A percentile compares a stretch with the other conserved stretches of the same genome.
Conservation (phyloP, 306 rosid genomes). For the Dicorynia guianensis region DNA sequence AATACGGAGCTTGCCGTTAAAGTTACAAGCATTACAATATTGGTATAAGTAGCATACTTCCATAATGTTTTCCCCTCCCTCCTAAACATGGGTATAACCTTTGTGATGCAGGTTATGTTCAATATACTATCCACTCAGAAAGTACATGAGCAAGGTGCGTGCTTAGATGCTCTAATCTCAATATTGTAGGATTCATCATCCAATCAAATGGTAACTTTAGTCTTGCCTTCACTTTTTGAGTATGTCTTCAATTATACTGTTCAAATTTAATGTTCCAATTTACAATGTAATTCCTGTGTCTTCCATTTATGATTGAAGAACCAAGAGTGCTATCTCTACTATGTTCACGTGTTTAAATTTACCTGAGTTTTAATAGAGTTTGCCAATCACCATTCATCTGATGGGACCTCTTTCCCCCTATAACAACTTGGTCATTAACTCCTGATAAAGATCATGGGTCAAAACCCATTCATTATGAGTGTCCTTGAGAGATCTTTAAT, state of each 20-base stretch:
- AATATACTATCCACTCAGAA: slow-evolving; percentile 80
- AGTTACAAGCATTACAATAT: slow-evolving; percentile 1
- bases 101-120: slow-evolving; percentile 73
- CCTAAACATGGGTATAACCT: slow-evolving; percentile 21
- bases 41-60: neutral
- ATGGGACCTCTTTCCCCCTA: too few relatives aligned
- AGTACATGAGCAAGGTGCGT: slow-evolving; percentile 84
- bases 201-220: slow-evolving; percentile 81
- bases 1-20: slow-evolving; percentile 20
- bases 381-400: too few relatives aligned
- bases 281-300: slow-evolving; percentile 1
- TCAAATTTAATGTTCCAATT: slow-evolving; percentile 9
- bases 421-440: too few relatives aligned
- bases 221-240: slow-evolving; percentile 10
- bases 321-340: slow-evolving; percentile 17
- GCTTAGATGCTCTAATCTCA: slow-evolving; percentile 87
- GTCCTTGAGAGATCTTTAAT: neutral
- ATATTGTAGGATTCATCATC: slow-evolving; percentile 87
- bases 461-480: too few relatives aligned
- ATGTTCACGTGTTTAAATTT: too few relatives aligned
- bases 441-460: too few relatives aligned
- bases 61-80: slow-evolving; percentile 2
- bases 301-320: slow-evolving; percentile 22
- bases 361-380: too few relatives aligned
- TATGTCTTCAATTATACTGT: neutral